Evolutionary conservation across 768 basidiomycete genomes (phyloP).

Genomic region (Cytidiella melzeri): DNA sequence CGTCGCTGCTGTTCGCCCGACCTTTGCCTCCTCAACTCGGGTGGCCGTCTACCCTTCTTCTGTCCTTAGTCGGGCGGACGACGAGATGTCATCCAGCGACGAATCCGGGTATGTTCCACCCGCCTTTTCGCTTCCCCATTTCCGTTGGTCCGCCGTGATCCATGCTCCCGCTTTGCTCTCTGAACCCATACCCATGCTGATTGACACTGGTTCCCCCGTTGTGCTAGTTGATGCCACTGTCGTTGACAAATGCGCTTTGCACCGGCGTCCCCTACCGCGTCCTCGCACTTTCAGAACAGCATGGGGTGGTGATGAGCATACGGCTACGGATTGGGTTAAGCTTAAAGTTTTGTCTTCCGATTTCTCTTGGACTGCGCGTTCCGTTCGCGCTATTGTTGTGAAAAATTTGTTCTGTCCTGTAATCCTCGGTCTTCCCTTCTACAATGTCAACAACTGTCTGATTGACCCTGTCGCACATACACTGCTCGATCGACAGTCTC

Average conservation of each 20-base stretch:
- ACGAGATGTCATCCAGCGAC: too few relatives aligned
- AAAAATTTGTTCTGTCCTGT: background rate
- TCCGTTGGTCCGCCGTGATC: too few relatives aligned
- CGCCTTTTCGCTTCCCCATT: too few relatives aligned
- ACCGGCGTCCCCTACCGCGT: background rate
- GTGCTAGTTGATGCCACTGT: background rate
- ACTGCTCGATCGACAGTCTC: background rate
- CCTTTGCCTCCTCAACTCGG: too few relatives aligned
- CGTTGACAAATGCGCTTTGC: background rate
- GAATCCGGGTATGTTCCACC: too few relatives aligned
- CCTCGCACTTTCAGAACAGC: too few relatives aligned
- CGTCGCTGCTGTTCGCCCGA: too few relatives aligned
- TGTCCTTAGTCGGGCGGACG: too few relatives aligned
- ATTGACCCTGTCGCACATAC: background rate
- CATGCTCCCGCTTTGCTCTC: too few relatives aligned
- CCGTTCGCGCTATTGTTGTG: background rate
- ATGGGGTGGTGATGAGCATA: too few relatives aligned
- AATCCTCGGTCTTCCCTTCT: background rate
- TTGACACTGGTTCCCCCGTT: background rate
- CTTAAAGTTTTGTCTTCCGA: background rate
- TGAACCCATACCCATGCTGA: slow-evolving; percentile 1
- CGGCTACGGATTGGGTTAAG: background rate
- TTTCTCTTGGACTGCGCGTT: background rate
- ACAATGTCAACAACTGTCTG: background rate
- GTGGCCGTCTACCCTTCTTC: too few relatives aligned